phyloP scores from a whole-genome alignment of 441 rosid genomes.

The Jatropha multifida region DNA sequence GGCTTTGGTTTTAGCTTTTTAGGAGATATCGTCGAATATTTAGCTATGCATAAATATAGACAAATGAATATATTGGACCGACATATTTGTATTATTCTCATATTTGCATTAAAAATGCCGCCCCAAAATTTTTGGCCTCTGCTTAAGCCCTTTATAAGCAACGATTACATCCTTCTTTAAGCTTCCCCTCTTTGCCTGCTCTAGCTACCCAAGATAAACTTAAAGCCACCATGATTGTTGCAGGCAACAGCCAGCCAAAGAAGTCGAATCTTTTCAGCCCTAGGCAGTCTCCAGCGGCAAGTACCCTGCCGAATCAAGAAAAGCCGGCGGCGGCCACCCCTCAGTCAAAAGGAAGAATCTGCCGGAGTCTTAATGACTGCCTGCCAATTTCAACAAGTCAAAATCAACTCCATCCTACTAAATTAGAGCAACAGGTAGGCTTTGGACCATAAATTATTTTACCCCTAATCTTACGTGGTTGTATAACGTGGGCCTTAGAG shows the following conservation, averaged over 20 bases:
- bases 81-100: not conserved
- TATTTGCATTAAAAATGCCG: slow-evolving; percentile 10
- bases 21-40: not conserved
- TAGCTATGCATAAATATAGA: not conserved
- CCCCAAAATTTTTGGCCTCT: slow-evolving; percentile 20
- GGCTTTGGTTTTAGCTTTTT: not conserved
- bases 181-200: slow-evolving; percentile 4
- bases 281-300: slow-evolving; percentile 17
- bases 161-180: not conserved
- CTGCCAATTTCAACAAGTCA: slow-evolving; percentile 16
- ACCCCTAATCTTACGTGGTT: too few species aligned
- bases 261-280: slow-evolving; percentile 11
- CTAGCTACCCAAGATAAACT: not conserved
- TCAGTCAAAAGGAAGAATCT: slow-evolving; percentile 3
- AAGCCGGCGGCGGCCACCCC: not conserved
- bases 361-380: slow-evolving; percentile 29
- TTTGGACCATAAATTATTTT: not conserved
- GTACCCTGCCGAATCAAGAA: not conserved
- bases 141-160: slow-evolving; percentile 6
- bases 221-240: slow-evolving; percentile 7
- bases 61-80: not conserved
- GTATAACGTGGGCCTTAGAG: too few species aligned
- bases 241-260: slow-evolving; percentile 23
- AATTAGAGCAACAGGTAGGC: slow-evolving; percentile 40
- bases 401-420: slow-evolving; percentile 14